A percentile compares a stretch with the other conserved stretches of the same genome.
Conservation (phyloP, 129 eudicot genomes). For the Ambrosia artemisiifolia region DNA sequence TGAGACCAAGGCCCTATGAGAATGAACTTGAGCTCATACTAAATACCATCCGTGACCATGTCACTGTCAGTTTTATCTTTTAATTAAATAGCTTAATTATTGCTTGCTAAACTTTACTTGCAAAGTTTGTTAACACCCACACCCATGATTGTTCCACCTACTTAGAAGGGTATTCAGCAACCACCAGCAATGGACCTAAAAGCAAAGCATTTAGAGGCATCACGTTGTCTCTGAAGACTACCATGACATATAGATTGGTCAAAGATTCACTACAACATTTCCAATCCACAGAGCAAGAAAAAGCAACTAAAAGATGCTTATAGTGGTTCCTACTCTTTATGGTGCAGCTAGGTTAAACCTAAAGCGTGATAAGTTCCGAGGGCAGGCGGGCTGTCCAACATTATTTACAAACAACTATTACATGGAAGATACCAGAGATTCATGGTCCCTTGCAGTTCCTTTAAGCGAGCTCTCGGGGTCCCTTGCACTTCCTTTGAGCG, state of each 20-base stretch:
- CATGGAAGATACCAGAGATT: conserved; percentile 8
- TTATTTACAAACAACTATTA: conserved; percentile 17
- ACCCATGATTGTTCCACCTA: neutral
- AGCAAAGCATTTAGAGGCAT: neutral
- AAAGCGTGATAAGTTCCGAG: neutral
- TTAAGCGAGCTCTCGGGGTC: conserved; percentile 19
- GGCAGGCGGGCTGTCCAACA: neutral
- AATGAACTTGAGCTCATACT: too few relatives aligned
- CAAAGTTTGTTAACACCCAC: too few relatives aligned
- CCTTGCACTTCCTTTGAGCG: conserved; percentile 12
- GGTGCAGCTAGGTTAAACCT: neutral
- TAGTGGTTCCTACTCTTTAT: conserved; percentile 8
- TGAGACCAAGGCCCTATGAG: too few relatives aligned
- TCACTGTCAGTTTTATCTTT: too few relatives aligned
- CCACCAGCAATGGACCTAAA: neutral
- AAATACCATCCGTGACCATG: too few relatives aligned
- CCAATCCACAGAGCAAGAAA: neutral
- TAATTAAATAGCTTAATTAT: too few relatives aligned
- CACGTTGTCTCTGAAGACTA: neutral
- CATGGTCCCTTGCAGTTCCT: conserved; percentile 10
- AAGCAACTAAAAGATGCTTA: neutral
- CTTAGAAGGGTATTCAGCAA: neutral
- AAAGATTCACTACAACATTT: neutral
- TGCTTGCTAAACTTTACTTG: too few relatives aligned
- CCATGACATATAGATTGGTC: neutral